Conservation (phyloP, 2,329 filamentous ascomycete species). For the Colletotrichum sp. region DNA sequence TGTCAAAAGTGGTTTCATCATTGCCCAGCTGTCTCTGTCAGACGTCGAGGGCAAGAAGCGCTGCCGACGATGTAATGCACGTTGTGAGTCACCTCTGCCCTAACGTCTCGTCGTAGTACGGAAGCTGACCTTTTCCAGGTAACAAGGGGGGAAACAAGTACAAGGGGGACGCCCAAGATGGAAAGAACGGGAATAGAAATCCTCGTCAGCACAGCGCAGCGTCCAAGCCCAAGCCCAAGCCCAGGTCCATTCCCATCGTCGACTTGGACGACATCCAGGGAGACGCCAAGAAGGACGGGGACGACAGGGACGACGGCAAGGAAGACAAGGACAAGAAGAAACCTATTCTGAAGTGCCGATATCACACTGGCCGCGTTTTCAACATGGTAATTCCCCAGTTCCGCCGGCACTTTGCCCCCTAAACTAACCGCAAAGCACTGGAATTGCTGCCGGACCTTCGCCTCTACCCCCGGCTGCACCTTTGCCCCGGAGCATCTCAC, state of each 20-base stretch:
- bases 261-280: background rate
- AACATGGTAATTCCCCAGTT: slow-evolving; percentile 25
- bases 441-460: slow-evolving; percentile 32
- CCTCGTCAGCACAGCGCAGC: background rate
- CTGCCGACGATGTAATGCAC: slow-evolving; percentile 30
- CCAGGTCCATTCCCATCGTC: background rate
- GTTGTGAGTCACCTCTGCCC: background rate
- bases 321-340: slow-evolving; percentile 3
- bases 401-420: background rate
- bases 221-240: background rate
- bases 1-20: slow-evolving; percentile 29
- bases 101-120: background rate
- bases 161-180: background rate
- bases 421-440: slow-evolving; percentile 26
- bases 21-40: slow-evolving; percentile 25
- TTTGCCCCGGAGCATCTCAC: slow-evolving; percentile 29
- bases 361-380: slow-evolving; percentile 31
- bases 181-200: background rate
- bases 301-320: background rate
- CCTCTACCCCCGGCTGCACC: slow-evolving; percentile 27
- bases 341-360: slow-evolving; percentile 27
- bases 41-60: slow-evolving; percentile 36
- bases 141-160: slow-evolving; percentile 7
- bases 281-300: background rate
- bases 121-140: background rate